Evolutionary conservation across 1,284 basidiomycete species (phyloP).

Genomic region (Apiotrichum porosum): DNA sequence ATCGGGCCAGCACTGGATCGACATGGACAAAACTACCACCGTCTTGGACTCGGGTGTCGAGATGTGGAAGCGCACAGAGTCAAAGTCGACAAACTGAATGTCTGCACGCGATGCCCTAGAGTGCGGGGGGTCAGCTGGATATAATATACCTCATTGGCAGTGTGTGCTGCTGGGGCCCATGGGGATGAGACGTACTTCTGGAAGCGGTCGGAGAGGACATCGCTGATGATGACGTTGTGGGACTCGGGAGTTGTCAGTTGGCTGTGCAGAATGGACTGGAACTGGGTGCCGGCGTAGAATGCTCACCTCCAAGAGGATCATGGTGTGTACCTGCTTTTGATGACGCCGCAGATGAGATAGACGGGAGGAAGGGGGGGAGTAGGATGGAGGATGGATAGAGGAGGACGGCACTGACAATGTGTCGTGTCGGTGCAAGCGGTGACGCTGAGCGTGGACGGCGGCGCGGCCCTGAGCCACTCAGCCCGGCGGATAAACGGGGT

Average conservation of each 20-base stretch:
- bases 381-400: neutral
- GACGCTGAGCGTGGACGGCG: no score
- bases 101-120: slow-evolving; percentile 79
- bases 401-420: neutral
- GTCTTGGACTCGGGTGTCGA: slow-evolving; percentile 78
- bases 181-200: slow-evolving; percentile 60
- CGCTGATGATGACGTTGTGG: slow-evolving; percentile 88
- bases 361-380: neutral
- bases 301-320: slow-evolving; percentile 68
- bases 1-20: slow-evolving; percentile 94
- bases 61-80: slow-evolving; percentile 91
- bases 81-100: slow-evolving; percentile 95
- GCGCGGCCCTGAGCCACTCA: no score
- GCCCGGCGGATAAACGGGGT: no score
- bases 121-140: slow-evolving; percentile 12
- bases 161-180: no score
- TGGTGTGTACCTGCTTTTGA: slow-evolving; percentile 31
- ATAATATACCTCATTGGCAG: no score
- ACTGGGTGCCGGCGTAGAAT: no score
- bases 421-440: no score
- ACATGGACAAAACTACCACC: slow-evolving; percentile 83
- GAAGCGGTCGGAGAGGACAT: slow-evolving; percentile 84
- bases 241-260: slow-evolving; percentile 53
- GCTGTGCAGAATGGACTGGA: no score
- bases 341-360: no score